Evolutionary conservation across 306 rosid genomes (phyloP), one percentile per base, ranked within the genome.

Genomic region (Medicago lupulina): DNA sequence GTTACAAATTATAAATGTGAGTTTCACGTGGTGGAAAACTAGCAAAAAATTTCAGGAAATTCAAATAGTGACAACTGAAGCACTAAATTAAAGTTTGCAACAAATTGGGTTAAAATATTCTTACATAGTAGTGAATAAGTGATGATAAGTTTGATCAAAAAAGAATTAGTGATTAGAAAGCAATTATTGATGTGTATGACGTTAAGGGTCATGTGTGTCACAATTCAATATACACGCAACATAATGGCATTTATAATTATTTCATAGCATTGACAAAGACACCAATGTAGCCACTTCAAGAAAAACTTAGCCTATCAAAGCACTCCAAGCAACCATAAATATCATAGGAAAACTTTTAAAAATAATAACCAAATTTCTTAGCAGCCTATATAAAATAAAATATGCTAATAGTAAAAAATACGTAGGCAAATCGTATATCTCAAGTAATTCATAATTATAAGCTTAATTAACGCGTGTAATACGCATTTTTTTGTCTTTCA

Each of bases 181-280:
- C 82, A 57, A 75, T 80, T 68, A 85, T 87, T 85, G 79, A 71
- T 57, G 40, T 18, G 46, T 13, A 36, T 75, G 79, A 82, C 65
- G 21, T 54, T 58, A 72, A 57, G 57, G 54, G n/a, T 76, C 38
- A 65, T 47, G 28, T 11, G 36, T 60, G 44, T 16, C 61, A 64
- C 50, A 64, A 64, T 39, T 64, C n/a, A n/a, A 54, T 4, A 31
- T 10, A 50, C 70, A 87, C 83, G 86, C 82, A 77, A 74, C 67
- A 44, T 59, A 70, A n/a, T 10, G 10, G 8, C 41, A 50, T 46
- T 50, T 28, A 41, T 21, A 9, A 18, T 67, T 19, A 57, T 11
- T 25, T 34, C 13, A 28, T 76, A 3, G 7, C 7, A 10, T 50
- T 40, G 14, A 49, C 19, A 72, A 76, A 67, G 44, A 51, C 62